phyloP scores from a whole-genome alignment of 805 yeast genomes.

The Isabelozyma rhagii region DNA sequence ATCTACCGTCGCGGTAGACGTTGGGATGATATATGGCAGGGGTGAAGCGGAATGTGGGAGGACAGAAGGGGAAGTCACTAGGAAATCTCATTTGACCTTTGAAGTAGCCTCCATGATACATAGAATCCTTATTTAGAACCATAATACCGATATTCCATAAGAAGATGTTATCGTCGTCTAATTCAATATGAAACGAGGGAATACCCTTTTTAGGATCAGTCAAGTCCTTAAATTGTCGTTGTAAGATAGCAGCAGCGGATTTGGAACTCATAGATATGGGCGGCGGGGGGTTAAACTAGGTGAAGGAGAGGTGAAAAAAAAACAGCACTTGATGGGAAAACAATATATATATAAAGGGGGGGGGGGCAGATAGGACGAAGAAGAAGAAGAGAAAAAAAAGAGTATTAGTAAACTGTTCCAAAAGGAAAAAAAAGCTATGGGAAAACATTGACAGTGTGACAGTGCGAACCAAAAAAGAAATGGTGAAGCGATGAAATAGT shows the following conservation, averaged over 20 bases:
- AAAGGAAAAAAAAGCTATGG: no score
- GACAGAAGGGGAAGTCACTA: constrained; percentile 83
- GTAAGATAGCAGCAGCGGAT: constrained; percentile 77
- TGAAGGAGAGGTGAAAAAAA: no score
- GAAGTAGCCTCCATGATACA: constrained; percentile 92
- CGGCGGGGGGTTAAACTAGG: neutral
- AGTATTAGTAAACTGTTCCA: no score
- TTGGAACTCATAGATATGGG: constrained; percentile 38
- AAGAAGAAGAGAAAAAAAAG: neutral
- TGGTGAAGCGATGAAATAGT: no score
- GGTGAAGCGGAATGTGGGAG: constrained; percentile 89
- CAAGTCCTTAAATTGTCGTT: constrained; percentile 91
- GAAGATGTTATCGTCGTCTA: constrained; percentile 55
- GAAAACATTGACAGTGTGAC: no score
- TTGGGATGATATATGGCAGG: constrained; percentile 95
- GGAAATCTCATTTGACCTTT: constrained; percentile 95
- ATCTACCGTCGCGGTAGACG: constrained; percentile 87
- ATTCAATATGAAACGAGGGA: constrained; percentile 60
- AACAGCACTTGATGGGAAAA: neutral
- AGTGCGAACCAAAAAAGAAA: no score
- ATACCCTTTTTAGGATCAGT: constrained; percentile 84
- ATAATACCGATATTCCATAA: constrained; percentile 86
- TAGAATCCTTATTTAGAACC: constrained; percentile 85
- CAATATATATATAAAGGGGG: neutral
- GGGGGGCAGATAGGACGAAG: neutral